Base-by-base conservation (phyloP, 108 stramenopile genomes). In the Thalassiosira profunda region DNA sequence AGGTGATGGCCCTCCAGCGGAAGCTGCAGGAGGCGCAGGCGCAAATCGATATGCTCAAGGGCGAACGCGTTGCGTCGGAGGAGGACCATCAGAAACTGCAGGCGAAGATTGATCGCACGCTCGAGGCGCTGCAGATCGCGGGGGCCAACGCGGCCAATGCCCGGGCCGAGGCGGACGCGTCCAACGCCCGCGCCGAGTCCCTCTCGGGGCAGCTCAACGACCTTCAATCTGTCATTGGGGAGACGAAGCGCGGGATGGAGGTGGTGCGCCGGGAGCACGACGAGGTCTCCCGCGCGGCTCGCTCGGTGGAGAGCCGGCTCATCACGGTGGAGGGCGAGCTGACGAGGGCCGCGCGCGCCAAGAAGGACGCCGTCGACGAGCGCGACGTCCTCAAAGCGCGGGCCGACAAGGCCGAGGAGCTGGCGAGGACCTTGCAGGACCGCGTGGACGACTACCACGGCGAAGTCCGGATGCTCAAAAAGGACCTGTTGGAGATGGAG, bases 151-250 rank as follows among this genome's bases (percentile, higher is more conserved):
- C 81, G 9, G 83, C 83, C 29, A 68, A 82, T 23, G 84, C 88
- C 20, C 78, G 88, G 9, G 86, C 85, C 28, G 88, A 89, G 45
- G 88, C 88, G 18, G 88, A 89, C 65, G 86, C 85, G 38, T 70
- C 88, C 33, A 79, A 89, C 60, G 84, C 82, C 12, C 69, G 68
- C 40, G 84, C 84, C 0, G 63, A 76, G 18, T 79, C 74, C 2
- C 70, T 86, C 37, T 73, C 84, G 0, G 43, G 58, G 14, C 79
- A 82, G 33, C 38, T 89, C 45, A 58, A 83, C 15, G 61, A 79
- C 17, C 60, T 89, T 10, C 73, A 82, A 44, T 72, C 52, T 14
- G 59, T 83, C 11, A 67, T 89, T 8, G 78, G 85, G 12, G 82
- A 89, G 34, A 85, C 85, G 17, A 86, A 83, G 53, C 44, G 70